A percentile compares a stretch with the other conserved stretches of the same genome.
Conservation (phyloP, 2,329 filamentous ascomycete genomes). For the Monilinia polystroma region DNA sequence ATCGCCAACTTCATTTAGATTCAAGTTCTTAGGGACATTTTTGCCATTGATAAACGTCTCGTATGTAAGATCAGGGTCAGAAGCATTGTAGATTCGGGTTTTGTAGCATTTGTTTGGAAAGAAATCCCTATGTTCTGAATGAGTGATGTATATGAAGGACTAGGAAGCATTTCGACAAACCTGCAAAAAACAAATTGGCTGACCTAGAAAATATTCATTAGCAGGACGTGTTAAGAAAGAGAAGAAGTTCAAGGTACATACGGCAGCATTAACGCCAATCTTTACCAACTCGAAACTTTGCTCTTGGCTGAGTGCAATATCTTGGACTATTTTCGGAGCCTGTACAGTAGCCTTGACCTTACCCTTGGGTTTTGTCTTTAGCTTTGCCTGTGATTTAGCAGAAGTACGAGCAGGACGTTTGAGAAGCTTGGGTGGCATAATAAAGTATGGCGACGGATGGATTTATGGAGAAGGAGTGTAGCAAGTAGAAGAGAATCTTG, state of each 20-base stretch:
- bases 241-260: constrained; percentile 11
- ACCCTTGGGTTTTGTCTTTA: background rate
- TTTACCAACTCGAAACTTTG: constrained; percentile 29
- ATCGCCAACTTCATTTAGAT: constrained; percentile 7
- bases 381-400: background rate
- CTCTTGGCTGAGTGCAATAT: constrained; percentile 19
- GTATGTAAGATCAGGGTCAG: background rate
- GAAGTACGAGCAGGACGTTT: background rate
- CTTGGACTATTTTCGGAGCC: background rate
- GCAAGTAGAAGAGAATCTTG: background rate
- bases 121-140: background rate
- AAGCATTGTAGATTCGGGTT: constrained; percentile 16
- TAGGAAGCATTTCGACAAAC: constrained; percentile 9
- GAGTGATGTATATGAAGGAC: background rate
- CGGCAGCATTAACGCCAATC: constrained; percentile 27
- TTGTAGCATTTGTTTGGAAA: constrained; percentile 16
- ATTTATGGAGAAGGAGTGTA: background rate
- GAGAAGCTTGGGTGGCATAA: constrained; percentile 1
- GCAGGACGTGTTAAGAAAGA: background rate
- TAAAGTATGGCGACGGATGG: background rate
- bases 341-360: background rate
- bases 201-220: constrained; percentile 21
- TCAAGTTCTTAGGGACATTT: constrained; percentile 1
- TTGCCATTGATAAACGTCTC: constrained; percentile 15
- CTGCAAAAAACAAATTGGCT: constrained; percentile 25